Evolutionary conservation across 345 rosid species (phyloP).

Genomic region (Garcia nutans): DNA sequence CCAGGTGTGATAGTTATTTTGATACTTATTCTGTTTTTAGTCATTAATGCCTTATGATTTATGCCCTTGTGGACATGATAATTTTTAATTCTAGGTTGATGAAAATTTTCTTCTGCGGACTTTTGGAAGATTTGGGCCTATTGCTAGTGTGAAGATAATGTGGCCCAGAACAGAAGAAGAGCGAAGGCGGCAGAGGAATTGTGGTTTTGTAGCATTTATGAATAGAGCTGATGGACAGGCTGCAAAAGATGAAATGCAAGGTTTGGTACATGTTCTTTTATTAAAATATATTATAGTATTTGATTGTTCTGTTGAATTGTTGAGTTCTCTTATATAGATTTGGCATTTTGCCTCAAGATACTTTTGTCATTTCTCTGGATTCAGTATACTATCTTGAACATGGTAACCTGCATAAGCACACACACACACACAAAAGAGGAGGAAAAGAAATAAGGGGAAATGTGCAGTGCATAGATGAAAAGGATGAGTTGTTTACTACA

Average conservation of each 20-base stretch:
- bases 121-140: conserved; percentile 99
- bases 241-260: conserved; percentile 99
- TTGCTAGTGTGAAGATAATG: conserved; percentile 99
- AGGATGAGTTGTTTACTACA: background rate
- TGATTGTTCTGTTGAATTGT: conserved; percentile 1
- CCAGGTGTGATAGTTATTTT: conserved; percentile 45
- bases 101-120: conserved; percentile 97
- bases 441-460: background rate
- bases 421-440: too few relatives aligned
- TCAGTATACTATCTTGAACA: background rate
- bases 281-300: background rate
- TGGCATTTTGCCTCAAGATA: background rate
- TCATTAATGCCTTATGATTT: background rate
- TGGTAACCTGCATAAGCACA: too few relatives aligned
- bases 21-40: background rate
- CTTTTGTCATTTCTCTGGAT: background rate
- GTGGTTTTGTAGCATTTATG: conserved; percentile 99
- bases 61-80: conserved; percentile 6
- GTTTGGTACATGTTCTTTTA: conserved; percentile 29
- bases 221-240: conserved; percentile 98
- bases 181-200: conserved; percentile 85
- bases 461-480: background rate
- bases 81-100: conserved; percentile 61
- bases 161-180: conserved; percentile 99
- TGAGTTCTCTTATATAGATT: background rate